phyloP scores from a whole-genome alignment of 441 rosid genomes.

The Pelargonium fulgidum region DNA sequence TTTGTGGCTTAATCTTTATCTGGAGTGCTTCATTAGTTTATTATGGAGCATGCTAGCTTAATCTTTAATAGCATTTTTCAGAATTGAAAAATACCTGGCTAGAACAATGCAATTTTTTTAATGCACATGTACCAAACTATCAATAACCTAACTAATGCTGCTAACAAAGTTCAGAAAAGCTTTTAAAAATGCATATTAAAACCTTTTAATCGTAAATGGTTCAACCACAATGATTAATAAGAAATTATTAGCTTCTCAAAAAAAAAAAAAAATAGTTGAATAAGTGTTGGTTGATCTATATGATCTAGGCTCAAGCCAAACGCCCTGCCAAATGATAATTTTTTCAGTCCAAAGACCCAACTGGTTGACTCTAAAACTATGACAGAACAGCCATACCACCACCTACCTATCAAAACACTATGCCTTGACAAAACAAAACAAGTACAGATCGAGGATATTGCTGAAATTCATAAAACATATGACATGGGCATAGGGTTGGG shows the following conservation, averaged over 20 bases:
- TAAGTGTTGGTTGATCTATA: slow-evolving; percentile 3
- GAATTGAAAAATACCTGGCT: not conserved
- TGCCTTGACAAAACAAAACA: not conserved
- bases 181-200: not conserved
- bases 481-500: no score
- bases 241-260: not conserved
- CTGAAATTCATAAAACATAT: no score
- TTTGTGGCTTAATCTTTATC: no score
- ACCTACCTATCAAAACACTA: not conserved
- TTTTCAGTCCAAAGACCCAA: not conserved
- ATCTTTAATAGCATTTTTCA: not conserved
- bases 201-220: not conserved
- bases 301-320: not conserved
- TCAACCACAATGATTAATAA: not conserved
- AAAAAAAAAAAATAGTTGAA: not conserved
- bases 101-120: not conserved
- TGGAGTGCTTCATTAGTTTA: no score
- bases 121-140: not conserved
- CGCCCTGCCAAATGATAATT: not conserved
- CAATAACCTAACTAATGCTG: not conserved
- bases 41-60: no score
- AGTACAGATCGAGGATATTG: no score
- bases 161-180: not conserved
- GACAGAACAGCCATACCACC: not conserved
- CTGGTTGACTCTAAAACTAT: not conserved